phyloP scores from a whole-genome alignment of 768 basidiomycete genomes.

The Boletus sensibilis region DNA sequence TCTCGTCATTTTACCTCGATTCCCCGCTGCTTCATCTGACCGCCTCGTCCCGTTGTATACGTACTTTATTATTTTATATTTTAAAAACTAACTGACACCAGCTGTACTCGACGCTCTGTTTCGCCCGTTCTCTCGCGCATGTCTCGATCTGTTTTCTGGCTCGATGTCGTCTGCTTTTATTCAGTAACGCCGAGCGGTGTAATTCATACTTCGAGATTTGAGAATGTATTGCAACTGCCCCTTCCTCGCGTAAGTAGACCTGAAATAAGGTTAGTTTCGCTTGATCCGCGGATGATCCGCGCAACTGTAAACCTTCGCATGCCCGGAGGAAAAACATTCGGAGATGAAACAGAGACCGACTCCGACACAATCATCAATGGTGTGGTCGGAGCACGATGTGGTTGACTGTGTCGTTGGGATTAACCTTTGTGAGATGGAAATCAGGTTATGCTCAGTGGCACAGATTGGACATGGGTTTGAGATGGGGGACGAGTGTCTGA shows the following conservation, averaged over 20 bases:
- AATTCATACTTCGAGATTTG: conserved; percentile 7
- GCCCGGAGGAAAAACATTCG: conserved; percentile 17
- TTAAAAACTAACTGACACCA: conserved; percentile 29
- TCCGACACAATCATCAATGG: conserved; percentile 15
- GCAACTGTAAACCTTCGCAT: conserved; percentile 23
- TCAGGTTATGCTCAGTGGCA: neutral
- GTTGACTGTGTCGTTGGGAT: neutral
- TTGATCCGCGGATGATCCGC: conserved; percentile 29
- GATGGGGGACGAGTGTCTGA: neutral
- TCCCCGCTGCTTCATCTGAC: conserved; percentile 20
- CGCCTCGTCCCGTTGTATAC: conserved; percentile 21
- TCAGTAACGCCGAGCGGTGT: conserved; percentile 8
- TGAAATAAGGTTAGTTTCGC: conserved; percentile 11
- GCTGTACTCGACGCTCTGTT: conserved; percentile 17
- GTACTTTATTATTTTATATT: conserved; percentile 33
- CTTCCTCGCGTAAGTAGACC: conserved; percentile 11
- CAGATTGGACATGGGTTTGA: neutral
- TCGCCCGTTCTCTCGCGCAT: conserved; percentile 3
- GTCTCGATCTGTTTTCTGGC: conserved; percentile 6
- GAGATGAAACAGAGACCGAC: conserved; percentile 29
- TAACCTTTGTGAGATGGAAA: neutral
- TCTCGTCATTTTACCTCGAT: conserved; percentile 2
- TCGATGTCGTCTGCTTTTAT: conserved; percentile 7
- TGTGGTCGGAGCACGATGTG: conserved; percentile 1
- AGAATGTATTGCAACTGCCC: neutral